phyloP scores from a whole-genome alignment of 768 basidiomycete genomes.

The Cytidiella melzeri region DNA sequence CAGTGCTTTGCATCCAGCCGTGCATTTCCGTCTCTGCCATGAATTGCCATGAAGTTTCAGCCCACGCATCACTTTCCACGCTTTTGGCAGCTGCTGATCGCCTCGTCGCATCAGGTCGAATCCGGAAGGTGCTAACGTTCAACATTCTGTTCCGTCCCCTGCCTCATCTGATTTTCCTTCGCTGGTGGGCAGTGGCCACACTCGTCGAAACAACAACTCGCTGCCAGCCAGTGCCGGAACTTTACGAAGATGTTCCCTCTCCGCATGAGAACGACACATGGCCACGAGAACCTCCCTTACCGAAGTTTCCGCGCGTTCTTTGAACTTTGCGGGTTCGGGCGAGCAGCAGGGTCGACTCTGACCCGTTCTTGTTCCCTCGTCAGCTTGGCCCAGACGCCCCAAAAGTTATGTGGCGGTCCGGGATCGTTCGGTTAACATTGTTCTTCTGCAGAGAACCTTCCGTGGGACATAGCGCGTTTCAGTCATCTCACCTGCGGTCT shows the following conservation, averaged over 20 bases:
- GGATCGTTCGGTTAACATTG: background rate
- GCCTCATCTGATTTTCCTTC: background rate
- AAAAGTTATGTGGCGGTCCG: slow-evolving; percentile 1
- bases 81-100: background rate
- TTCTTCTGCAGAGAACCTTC: background rate
- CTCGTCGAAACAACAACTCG: background rate
- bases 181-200: background rate
- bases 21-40: background rate
- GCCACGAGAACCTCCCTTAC: slow-evolving; percentile 9
- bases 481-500: background rate
- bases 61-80: background rate
- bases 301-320: slow-evolving; percentile 11
- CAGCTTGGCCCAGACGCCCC: slow-evolving; percentile 1
- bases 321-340: slow-evolving; percentile 9
- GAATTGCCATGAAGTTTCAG: background rate
- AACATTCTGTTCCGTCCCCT: background rate
- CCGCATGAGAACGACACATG: slow-evolving; percentile 9
- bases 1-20: background rate
- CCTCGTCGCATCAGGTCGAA: background rate
- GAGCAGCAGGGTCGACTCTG: slow-evolving; percentile 5
- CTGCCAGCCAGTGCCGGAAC: slow-evolving; percentile 4
- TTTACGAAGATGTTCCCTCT: slow-evolving; percentile 4
- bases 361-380: slow-evolving; percentile 5
- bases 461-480: background rate
- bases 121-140: background rate